Conservation (phyloP, 2,329 filamentous ascomycete species). For the Aspergillus thermomutatus region DNA sequence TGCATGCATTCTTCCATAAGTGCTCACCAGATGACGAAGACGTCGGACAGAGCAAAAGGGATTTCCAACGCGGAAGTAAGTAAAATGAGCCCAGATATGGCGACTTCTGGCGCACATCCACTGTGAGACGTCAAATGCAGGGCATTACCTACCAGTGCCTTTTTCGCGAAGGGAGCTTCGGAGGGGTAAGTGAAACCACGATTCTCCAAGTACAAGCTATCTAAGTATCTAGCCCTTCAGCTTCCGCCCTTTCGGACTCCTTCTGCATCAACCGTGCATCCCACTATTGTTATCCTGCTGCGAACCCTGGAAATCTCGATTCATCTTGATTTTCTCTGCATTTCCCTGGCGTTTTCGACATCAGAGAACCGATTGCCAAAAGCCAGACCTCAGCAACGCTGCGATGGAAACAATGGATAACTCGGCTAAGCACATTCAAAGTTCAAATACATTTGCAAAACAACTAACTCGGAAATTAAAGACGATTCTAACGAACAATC, state of each 20-base stretch:
- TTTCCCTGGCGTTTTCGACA: background rate
- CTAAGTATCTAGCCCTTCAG: background rate
- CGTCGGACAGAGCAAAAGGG: background rate
- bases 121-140: constrained; percentile 15
- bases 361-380: background rate
- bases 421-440: background rate
- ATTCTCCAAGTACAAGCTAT: background rate
- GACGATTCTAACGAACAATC: constrained; percentile 6
- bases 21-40: background rate
- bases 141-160: background rate
- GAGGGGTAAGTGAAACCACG: background rate
- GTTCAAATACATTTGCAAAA: background rate
- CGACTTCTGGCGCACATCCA: constrained; percentile 1
- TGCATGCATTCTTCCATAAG: background rate
- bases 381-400: background rate
- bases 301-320: background rate
- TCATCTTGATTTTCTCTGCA: background rate
- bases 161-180: background rate
- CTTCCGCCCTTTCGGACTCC: constrained; percentile 1
- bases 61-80: background rate
- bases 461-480: constrained; percentile 8
- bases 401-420: background rate
- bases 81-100: background rate
- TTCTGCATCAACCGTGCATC: constrained; percentile 17
- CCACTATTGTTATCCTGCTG: constrained; percentile 13